Conservation (phyloP, 2,329 filamentous ascomycete genomes). For the Ophiosphaerella narmari region DNA sequence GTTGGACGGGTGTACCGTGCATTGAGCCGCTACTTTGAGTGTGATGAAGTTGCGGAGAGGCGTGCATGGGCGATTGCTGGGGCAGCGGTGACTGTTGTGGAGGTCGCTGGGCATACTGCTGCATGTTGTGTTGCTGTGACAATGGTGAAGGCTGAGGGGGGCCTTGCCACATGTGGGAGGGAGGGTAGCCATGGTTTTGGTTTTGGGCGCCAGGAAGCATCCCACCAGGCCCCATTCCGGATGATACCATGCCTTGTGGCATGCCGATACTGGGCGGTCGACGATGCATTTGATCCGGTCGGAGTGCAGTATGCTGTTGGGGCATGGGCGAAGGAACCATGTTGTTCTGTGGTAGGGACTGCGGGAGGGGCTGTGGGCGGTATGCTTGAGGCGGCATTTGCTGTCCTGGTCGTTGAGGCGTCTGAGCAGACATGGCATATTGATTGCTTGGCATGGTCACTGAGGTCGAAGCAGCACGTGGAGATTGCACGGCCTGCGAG, state of each 20-base stretch:
- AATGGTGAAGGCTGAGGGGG: constrained; percentile 56
- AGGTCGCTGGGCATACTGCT: constrained; percentile 51
- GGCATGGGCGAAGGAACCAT: constrained; percentile 76
- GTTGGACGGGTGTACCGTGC: constrained; percentile 50
- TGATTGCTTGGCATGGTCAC: constrained; percentile 61
- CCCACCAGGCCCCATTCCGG: constrained; percentile 42
- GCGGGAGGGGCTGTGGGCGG: constrained; percentile 70
- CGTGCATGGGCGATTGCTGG: constrained; percentile 56
- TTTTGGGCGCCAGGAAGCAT: constrained; percentile 50
- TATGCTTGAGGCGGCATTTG: constrained; percentile 70
- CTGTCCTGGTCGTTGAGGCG: constrained; percentile 61
- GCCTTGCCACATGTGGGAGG: constrained; percentile 56
- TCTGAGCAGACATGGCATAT: constrained; percentile 63
- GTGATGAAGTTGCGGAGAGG: constrained; percentile 55
- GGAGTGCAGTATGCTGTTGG: constrained; percentile 65
- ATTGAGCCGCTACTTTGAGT: constrained; percentile 49
- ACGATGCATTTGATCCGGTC: constrained; percentile 66
- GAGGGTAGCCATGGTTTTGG: constrained; percentile 52
- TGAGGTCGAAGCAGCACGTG: constrained; percentile 63
- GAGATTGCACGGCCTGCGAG: constrained; percentile 54
- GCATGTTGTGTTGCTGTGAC: constrained; percentile 52
- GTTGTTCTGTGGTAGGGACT: constrained; percentile 71
- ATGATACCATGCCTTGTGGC: constrained; percentile 34
- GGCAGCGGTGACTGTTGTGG: constrained; percentile 51
- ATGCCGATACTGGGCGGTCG: constrained; percentile 64